Base-by-base conservation (phyloP, 139 green algal species). In the Coelastrella sp. region DNA sequence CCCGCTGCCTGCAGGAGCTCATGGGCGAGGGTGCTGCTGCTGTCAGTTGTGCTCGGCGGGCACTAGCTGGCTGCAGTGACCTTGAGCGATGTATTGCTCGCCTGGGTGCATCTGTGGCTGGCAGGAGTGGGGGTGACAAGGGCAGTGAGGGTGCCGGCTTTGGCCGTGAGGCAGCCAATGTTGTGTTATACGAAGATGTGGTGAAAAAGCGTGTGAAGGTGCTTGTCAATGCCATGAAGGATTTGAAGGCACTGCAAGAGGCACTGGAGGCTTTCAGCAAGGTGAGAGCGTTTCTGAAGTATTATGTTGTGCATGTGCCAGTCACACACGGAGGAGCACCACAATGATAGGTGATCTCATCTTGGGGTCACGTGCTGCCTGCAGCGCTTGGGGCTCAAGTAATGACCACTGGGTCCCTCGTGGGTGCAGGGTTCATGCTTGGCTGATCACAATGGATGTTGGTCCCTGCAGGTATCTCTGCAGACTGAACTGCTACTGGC, bases 111-210 rank as follows among this genome's bases (percentile, higher is more conserved):
- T 91, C 93, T 11, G 93, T 93, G 0, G 74, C 87, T 70, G 57
- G 19, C 20, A 89, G 92, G 14, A 85, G 89, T 8, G 35, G 65
- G 63, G 27, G 93, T 85, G 5, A n/a, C 65, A 78, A 91, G 17
- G 59, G 84, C 88, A 89, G 78, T 56, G 82, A 95, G 27, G 60
- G 19, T 27, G 91, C 87, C 35, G 87, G 68, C 79, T 78, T 91
- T 86, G 87, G 87, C 4, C 92, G 97, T 8, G 95, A 99, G 72
- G 96, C 97, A 6, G 92, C 93, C 0, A 89, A 97, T 78, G 98
- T 99, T 12, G 93, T 99, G 6, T 95, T 99, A 84, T 99, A 99
- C 85, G 98, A 99, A 93, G 97, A 99, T 87, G 90, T 94, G 6
- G 93, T 94, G 59, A 90, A 87, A 49, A 70, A n/a, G 74, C 82